phyloP scores from a whole-genome alignment of 441 rosid species.

The Adansonia gregorii region DNA sequence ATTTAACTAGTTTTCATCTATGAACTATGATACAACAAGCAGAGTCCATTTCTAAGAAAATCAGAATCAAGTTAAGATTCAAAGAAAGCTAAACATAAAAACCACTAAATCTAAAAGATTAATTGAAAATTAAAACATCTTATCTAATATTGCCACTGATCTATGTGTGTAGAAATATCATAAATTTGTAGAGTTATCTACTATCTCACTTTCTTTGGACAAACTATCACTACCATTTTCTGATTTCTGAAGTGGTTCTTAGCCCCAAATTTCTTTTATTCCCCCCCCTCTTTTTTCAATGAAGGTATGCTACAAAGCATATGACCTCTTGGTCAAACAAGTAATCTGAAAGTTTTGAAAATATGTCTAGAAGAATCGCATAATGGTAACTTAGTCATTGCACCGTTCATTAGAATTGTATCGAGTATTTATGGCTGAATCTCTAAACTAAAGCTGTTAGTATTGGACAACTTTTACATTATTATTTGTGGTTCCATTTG shows the following conservation, averaged over 20 bases:
- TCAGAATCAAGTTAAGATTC: not conserved
- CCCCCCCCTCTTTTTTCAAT: not conserved
- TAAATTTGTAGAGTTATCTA: not conserved
- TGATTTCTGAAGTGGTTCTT: not conserved
- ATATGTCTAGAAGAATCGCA: not conserved
- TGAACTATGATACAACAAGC: not conserved
- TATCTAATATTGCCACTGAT: not conserved
- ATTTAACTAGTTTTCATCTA: not conserved
- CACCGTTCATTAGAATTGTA: not conserved
- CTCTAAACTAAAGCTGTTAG: not conserved
- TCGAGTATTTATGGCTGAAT: not conserved
- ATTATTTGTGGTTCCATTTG: not conserved
- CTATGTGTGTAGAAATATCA: not conserved
- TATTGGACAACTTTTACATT: constrained; percentile 7
- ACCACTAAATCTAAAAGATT: not conserved
- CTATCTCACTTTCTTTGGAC: not conserved
- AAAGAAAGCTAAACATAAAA: not conserved
- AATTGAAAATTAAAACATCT: not conserved
- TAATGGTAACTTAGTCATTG: not conserved
- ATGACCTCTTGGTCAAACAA: constrained; percentile 5
- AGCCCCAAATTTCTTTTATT: not conserved
- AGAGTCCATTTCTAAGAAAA: not conserved
- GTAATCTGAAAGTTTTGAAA: not conserved
- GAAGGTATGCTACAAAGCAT: not conserved
- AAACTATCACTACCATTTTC: not conserved